Evolutionary conservation across 805 yeast species (phyloP), one percentile per base, ranked within the genome.

Genomic region (baker's yeast (Saccharomyces cerevisiae)): DNA sequence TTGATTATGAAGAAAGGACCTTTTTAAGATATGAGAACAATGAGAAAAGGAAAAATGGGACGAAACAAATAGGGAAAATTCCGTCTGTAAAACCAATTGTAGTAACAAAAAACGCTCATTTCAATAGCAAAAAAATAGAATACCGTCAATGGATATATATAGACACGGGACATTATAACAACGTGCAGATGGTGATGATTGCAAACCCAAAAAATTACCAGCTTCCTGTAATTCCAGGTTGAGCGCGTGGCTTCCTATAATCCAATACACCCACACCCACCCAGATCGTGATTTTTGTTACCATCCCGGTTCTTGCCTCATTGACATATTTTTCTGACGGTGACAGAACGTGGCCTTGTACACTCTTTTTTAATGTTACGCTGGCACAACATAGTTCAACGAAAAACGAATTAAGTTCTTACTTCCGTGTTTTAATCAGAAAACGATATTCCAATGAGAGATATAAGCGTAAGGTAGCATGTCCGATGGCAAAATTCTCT

Each of bases 181-280:
- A 4, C 13, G 24, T 6, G 61, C 59, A 59, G 57, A 57, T 26
- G 29, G 22, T 36, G 43, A n/a, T 17, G 43, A 17, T 17, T 36
- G 9, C 10, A 17, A 6, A 36, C 43, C 43, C 13, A 17, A 17
- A 36, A 9, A 9, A 3, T 11, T 17, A 17, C 4, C 17, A 17
- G 17, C 43, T 36, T 36, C 43, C 24, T 36, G 9, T 36, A 36
- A 36, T 36, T 36, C 17, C 10, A 36, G 22, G 24, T 22, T 17
- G 11, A 22, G 5, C 30, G 43, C 49, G 53, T 6, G 55, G 41
- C 10, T 46, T 53, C 28, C 46, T 21, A 26, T 32, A 28, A 27
- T 11, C 21, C 21, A 21, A 4, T 10, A 21, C 43, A 36, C 43
- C 43, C 43, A 36, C 43, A 36, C 41, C 31, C 47, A n/a, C n/a